These are phyloP conservation scores for Pleurotus pulmonarius DNA, from an alignment of 768 basidiomycete genomes.

Conservation along the genomic window DNA sequence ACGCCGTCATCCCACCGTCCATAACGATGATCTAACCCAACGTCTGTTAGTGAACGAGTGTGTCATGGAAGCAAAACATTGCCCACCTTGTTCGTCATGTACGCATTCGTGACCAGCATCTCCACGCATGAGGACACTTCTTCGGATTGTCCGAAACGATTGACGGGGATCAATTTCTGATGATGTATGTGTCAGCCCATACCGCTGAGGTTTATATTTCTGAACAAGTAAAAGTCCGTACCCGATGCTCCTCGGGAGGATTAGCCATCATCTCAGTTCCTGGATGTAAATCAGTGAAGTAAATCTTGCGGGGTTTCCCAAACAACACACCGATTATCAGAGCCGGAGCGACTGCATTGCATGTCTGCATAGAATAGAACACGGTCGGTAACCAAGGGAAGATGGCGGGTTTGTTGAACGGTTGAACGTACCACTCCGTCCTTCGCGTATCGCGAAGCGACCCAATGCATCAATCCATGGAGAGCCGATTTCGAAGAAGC, in stretches of 20 bases:
- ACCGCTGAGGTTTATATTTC: background rate
- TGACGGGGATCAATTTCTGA: slow-evolving; percentile 45
- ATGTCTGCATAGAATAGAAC: slow-evolving; percentile 27
- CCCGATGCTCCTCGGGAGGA: slow-evolving; percentile 29
- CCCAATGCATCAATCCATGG: slow-evolving; percentile 53
- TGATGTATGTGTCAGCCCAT: background rate
- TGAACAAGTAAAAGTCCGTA: slow-evolving; percentile 11
- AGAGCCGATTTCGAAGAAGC: slow-evolving; percentile 53
- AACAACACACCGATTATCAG: slow-evolving; percentile 36
- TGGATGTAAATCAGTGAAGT: slow-evolving; percentile 10
- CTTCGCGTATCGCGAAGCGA: slow-evolving; percentile 45
- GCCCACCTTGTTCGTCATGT: slow-evolving; percentile 55
- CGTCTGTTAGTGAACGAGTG: background rate
- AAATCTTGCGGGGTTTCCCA: background rate
- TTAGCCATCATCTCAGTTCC: slow-evolving; percentile 48
- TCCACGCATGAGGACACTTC: slow-evolving; percentile 52
- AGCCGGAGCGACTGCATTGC: slow-evolving; percentile 51
- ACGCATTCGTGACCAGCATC: slow-evolving; percentile 44
- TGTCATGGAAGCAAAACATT: background rate
- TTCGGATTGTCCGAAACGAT: slow-evolving; percentile 44
- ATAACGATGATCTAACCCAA: slow-evolving; percentile 37
- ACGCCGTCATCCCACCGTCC: slow-evolving; percentile 42
- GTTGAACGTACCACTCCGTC: slow-evolving; percentile 40
- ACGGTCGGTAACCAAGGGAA: background rate
- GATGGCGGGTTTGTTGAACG: slow-evolving; percentile 8